Conservation (phyloP, 2,329 filamentous ascomycete genomes). For the Neonectria coccinea region DNA sequence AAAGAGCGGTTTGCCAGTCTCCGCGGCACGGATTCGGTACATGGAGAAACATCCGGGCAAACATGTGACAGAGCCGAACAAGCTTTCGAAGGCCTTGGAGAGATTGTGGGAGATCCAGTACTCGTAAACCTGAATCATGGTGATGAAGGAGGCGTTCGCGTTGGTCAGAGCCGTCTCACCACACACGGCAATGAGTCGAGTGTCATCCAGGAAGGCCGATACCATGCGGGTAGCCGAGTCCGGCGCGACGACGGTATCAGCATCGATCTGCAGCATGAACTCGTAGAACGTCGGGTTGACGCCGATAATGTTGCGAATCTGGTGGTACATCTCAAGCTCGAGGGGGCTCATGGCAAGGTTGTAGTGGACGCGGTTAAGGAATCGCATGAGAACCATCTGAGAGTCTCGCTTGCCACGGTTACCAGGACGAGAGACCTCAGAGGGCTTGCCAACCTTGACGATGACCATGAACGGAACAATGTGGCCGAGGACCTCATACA, state of each 20-base stretch:
- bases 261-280: conserved; percentile 95
- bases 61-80: conserved; percentile 98
- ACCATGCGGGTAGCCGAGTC: conserved; percentile 95
- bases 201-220: conserved; percentile 89
- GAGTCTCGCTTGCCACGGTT: conserved; percentile 99
- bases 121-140: conserved; percentile 99
- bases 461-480: conserved; percentile 98
- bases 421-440: conserved; percentile 91
- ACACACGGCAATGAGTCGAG: conserved; percentile 91
- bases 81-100: conserved; percentile 94
- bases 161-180: conserved; percentile 96
- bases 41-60: conserved; percentile 99
- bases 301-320: conserved; percentile 98
- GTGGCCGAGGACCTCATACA: conserved; percentile 97
- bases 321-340: conserved; percentile 98
- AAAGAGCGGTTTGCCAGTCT: conserved; percentile 95
- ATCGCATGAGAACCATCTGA: conserved; percentile 98
- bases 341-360: conserved; percentile 95
- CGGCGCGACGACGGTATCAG: conserved; percentile 91
- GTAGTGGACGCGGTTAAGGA: conserved; percentile 99
- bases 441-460: conserved; percentile 98
- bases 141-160: conserved; percentile 91
- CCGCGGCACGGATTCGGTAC: conserved; percentile 95
- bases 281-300: conserved; percentile 99
- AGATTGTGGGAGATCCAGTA: conserved; percentile 99